Evolutionary conservation across 148 eudicot species (phyloP).

Genomic region (Vaccinium corymbosum): DNA sequence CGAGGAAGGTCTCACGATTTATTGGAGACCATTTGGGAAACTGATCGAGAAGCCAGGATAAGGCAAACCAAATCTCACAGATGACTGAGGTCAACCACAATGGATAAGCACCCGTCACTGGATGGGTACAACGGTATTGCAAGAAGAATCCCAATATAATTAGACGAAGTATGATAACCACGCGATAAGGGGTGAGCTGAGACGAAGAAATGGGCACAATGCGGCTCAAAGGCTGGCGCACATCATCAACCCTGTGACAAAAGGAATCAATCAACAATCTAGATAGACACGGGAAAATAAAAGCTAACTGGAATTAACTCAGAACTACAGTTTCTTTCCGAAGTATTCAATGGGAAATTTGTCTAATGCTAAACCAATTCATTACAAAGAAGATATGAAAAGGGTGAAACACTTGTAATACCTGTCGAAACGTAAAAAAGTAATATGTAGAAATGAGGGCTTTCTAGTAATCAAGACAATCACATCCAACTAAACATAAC

Average conservation of each 20-base stretch:
- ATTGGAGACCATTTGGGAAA: constrained; percentile 96
- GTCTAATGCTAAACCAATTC: neutral
- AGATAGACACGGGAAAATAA: neutral
- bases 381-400: too few species aligned
- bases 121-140: constrained; percentile 92
- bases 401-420: too few species aligned
- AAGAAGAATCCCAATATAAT: constrained; percentile 83
- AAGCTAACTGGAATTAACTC: neutral
- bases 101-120: constrained; percentile 91
- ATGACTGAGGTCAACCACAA: constrained; percentile 88
- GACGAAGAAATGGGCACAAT: constrained; percentile 73
- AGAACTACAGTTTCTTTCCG: neutral
- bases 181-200: constrained; percentile 88
- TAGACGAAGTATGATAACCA: constrained; percentile 77
- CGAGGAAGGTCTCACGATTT: constrained; percentile 92
- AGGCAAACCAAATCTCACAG: constrained; percentile 97
- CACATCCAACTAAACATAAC: too few species aligned
- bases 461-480: too few species aligned
- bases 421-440: too few species aligned
- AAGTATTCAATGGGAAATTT: neutral
- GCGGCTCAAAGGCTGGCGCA: constrained; percentile 88
- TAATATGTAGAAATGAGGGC: too few species aligned
- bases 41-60: constrained; percentile 98
- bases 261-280: constrained; percentile 18
- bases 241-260: constrained; percentile 75